These are phyloP conservation scores for Populus simonii DNA, from an alignment of 345 rosid species.

Conservation along the genomic window DNA sequence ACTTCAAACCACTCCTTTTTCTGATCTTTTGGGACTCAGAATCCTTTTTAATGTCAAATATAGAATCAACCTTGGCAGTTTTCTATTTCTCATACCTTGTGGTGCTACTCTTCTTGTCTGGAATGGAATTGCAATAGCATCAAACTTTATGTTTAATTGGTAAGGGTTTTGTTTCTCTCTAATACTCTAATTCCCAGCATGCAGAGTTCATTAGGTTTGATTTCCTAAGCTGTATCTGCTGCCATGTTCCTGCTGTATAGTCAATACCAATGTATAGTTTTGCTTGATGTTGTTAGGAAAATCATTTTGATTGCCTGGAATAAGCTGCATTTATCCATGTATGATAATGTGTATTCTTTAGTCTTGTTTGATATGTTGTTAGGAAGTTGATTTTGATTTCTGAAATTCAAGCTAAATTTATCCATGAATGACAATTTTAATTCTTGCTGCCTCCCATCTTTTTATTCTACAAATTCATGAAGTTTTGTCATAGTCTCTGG, in stretches of 20 bases:
- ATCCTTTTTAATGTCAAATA: neutral
- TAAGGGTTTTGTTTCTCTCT: conserved; percentile 1
- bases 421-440: neutral
- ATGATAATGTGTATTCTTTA: neutral
- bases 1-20: neutral
- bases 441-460: neutral
- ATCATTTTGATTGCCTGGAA: neutral
- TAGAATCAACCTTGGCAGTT: conserved; percentile 16
- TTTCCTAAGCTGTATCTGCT: conserved; percentile 14
- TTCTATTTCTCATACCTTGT: conserved; percentile 16
- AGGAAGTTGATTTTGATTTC: neutral
- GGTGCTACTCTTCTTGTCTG: neutral
- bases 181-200: conserved; percentile 3
- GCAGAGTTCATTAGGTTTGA: conserved; percentile 6
- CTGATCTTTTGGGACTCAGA: conserved; percentile 1
- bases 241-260: conserved; percentile 11
- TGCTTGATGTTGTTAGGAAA: neutral
- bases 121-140: conserved; percentile 5
- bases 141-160: conserved; percentile 8
- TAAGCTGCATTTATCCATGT: neutral
- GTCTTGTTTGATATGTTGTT: neutral
- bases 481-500: neutral
- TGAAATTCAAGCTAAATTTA: neutral
- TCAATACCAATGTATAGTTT: conserved; percentile 17
- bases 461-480: neutral